Evolutionary conservation across 2,329 filamentous ascomycete species (phyloP).

Genomic region (Dactylellina haptotyla): DNA sequence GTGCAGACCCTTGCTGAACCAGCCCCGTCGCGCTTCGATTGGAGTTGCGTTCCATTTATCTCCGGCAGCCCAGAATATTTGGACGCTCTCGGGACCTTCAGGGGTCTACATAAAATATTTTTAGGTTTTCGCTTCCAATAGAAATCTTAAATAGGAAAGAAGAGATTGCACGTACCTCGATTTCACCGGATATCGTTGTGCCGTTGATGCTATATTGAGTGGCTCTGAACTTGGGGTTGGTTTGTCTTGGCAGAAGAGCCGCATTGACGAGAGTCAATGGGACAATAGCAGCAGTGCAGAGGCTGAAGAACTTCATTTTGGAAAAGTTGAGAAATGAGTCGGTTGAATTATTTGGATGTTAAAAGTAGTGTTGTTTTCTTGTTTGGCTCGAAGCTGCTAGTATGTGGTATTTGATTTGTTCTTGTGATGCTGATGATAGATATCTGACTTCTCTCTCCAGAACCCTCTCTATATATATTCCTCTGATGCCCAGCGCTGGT

Average conservation of each 20-base stretch:
- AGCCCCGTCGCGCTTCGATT: neutral
- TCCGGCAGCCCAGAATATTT: constrained; percentile 17
- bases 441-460: no score
- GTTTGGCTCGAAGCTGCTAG: no score
- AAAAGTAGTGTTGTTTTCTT: no score
- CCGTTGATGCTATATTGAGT: neutral
- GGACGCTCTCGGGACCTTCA: constrained; percentile 1
- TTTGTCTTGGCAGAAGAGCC: constrained; percentile 4
- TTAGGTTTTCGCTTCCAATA: neutral
- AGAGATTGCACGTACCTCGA: neutral
- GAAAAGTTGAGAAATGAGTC: no score
- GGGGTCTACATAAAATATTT: constrained; percentile 10
- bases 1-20: constrained; percentile 14
- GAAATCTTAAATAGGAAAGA: neutral
- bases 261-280: constrained; percentile 17
- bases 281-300: constrained; percentile 9
- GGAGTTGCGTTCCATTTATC: constrained; percentile 5
- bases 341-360: no score
- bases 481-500: no score
- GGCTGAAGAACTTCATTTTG: constrained; percentile 21
- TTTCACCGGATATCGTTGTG: constrained; percentile 7
- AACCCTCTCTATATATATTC: no score
- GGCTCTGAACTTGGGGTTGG: constrained; percentile 6
- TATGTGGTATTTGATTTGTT: no score
- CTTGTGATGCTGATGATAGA: no score